These are phyloP conservation scores for Neonectria neomacrospora DNA, from an alignment of 2,329 filamentous ascomycete genomes.

Conservation along the genomic window DNA sequence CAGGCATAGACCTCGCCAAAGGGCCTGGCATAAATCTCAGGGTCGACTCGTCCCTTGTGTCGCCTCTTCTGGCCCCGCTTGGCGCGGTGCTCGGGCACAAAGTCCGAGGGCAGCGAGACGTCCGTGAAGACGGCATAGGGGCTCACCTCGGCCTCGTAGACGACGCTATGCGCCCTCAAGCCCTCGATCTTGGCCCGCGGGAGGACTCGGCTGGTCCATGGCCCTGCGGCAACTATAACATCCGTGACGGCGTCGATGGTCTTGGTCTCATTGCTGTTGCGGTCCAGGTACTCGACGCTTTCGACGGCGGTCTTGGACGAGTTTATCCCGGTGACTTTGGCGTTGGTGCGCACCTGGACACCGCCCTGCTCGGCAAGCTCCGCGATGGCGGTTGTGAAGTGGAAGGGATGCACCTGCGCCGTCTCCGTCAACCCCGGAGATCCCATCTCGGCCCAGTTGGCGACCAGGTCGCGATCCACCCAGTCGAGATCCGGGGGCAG, in stretches of 20 bases:
- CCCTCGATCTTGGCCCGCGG: conserved; percentile 68
- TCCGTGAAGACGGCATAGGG: conserved; percentile 88
- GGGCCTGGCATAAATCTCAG: conserved; percentile 93
- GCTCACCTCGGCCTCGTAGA: conserved; percentile 72
- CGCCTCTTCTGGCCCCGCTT: conserved; percentile 61
- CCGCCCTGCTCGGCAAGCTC: conserved; percentile 77
- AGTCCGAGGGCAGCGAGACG: conserved; percentile 77
- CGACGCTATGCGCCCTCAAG: conserved; percentile 72
- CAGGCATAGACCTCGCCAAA: conserved; percentile 94
- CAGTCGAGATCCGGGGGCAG: conserved; percentile 86
- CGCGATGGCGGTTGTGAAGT: conserved; percentile 89
- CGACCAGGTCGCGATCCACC: conserved; percentile 75
- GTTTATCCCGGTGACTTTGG: conserved; percentile 74
- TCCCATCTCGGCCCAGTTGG: conserved; percentile 85
- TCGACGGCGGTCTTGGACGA: conserved; percentile 63
- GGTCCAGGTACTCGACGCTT: conserved; percentile 69
- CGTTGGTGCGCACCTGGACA: conserved; percentile 73
- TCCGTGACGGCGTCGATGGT: conserved; percentile 61
- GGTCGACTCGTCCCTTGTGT: conserved; percentile 75
- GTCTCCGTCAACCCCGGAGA: conserved; percentile 75
- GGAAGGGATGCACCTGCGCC: conserved; percentile 91
- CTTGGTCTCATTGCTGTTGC: conserved; percentile 50
- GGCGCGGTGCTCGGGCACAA: conserved; percentile 63
- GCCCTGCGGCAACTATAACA: conserved; percentile 66
- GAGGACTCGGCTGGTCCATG: conserved; percentile 71